Conservation (phyloP, 768 basidiomycete species). For the Boletus coccyginus region DNA sequence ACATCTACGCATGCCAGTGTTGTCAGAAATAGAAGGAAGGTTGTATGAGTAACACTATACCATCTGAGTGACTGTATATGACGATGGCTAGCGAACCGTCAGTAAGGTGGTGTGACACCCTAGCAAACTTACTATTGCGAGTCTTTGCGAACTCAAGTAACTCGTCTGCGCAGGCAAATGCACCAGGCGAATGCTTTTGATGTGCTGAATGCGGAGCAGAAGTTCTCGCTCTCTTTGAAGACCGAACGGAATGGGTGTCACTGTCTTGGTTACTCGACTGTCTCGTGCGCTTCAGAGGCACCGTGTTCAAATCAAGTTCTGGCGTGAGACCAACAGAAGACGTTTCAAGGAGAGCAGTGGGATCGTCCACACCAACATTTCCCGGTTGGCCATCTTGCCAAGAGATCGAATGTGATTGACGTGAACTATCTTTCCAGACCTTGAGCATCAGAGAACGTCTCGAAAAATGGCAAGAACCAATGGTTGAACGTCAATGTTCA, state of each 20-base stretch:
- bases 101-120: neutral
- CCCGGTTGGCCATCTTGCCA: constrained; percentile 16
- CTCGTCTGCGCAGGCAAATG: constrained; percentile 5
- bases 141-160: constrained; percentile 19
- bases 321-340: constrained; percentile 9
- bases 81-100: constrained; percentile 18
- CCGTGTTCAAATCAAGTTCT: constrained; percentile 8
- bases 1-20: constrained; percentile 11
- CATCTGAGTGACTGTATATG: constrained; percentile 18
- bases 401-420: constrained; percentile 1
- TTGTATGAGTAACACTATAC: constrained; percentile 1
- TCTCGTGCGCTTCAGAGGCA: constrained; percentile 14
- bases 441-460: constrained; percentile 18
- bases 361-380: constrained; percentile 26
- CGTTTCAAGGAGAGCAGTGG: constrained; percentile 20
- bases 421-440: constrained; percentile 20
- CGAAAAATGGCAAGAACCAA: neutral
- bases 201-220: neutral
- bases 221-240: constrained; percentile 12
- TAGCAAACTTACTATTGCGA: constrained; percentile 19
- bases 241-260: neutral
- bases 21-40: neutral
- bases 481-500: too few species aligned
- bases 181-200: neutral
- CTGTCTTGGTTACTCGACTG: constrained; percentile 1